phyloP scores from a whole-genome alignment of 2,329 filamentous ascomycete genomes.

The Apiospora aurea region DNA sequence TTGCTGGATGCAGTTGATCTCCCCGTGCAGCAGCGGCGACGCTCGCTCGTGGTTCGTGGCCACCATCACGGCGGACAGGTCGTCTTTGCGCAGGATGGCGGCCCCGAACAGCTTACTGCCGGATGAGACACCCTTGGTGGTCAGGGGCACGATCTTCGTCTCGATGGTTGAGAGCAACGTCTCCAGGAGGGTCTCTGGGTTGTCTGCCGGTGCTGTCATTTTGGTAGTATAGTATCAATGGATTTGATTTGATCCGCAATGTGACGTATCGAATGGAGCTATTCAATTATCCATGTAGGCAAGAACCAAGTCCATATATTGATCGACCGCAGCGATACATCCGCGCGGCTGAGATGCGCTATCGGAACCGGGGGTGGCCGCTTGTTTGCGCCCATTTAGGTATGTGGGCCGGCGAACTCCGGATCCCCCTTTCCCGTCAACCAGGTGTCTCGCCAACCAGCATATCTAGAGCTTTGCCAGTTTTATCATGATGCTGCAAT shows the following conservation, averaged over 20 bases:
- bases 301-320: neutral
- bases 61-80: constrained; percentile 53
- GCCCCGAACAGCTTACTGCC: constrained; percentile 66
- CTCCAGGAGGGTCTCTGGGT: constrained; percentile 45
- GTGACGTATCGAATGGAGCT: neutral
- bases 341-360: neutral
- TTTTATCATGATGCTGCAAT: neutral
- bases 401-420: constrained; percentile 7
- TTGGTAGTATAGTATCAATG: neutral
- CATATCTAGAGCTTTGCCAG: neutral
- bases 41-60: constrained; percentile 63
- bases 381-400: neutral
- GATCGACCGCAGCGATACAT: too few relatives aligned
- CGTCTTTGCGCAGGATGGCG: constrained; percentile 54
- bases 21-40: constrained; percentile 64
- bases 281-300: too few relatives aligned
- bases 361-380: constrained; percentile 7
- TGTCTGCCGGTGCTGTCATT: constrained; percentile 32
- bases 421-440: neutral
- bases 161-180: constrained; percentile 53
- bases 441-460: too few relatives aligned
- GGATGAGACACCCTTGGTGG: constrained; percentile 54
- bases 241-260: too few relatives aligned
- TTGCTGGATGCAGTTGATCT: constrained; percentile 66
- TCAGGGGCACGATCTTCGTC: constrained; percentile 58